Conservation (phyloP, 2,329 filamentous ascomycete species). For the Trichoderma afroharzianum region DNA sequence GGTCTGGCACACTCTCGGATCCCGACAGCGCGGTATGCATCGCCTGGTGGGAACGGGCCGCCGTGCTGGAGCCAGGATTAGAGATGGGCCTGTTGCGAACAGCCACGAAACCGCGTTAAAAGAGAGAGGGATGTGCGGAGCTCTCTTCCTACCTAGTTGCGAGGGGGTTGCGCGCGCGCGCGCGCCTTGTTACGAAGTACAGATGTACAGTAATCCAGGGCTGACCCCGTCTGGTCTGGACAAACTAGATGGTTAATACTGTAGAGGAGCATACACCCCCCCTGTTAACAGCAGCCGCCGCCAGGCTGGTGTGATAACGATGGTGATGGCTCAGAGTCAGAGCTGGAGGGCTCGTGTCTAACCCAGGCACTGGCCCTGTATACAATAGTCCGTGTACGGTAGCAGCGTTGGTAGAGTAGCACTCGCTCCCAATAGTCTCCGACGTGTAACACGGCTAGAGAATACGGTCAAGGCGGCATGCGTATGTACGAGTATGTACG, state of each 20-base stretch:
- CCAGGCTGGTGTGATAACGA: neutral
- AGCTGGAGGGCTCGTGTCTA: conserved; percentile 1
- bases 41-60: conserved; percentile 17
- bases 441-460: conserved; percentile 1
- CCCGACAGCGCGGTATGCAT: conserved; percentile 15
- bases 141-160: neutral
- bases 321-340: neutral
- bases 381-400: neutral
- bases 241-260: neutral
- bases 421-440: conserved; percentile 9
- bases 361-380: neutral
- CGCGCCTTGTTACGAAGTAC: neutral
- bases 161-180: neutral
- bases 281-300: neutral
- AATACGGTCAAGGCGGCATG: neutral
- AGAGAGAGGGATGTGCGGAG: conserved; percentile 7
- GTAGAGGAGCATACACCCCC: neutral
- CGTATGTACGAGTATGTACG: neutral
- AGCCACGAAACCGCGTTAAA: conserved; percentile 13
- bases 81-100: conserved; percentile 7
- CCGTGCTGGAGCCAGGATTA: neutral
- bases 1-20: conserved; percentile 1
- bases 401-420: conserved; percentile 2
- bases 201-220: neutral
- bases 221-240: neutral